These are phyloP conservation scores for Erythrophleum fordii DNA, from an alignment of 306 rosid genomes.

Conservation along the genomic window DNA sequence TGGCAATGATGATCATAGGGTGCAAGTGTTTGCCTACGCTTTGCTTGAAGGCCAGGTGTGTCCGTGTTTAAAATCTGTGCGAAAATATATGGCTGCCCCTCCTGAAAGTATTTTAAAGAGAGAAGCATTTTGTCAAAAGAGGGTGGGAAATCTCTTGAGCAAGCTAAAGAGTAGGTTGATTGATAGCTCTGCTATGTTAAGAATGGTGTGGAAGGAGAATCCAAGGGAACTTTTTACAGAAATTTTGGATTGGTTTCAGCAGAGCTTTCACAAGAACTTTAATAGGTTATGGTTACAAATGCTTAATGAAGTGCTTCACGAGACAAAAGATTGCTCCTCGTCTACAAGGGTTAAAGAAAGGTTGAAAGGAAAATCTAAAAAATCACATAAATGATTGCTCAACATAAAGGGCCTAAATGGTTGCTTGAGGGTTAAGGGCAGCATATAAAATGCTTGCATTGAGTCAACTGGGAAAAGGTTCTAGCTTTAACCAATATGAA, in stretches of 20 bases:
- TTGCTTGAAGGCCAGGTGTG: conserved; percentile 91
- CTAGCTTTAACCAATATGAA: not conserved
- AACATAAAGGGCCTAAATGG: not conserved
- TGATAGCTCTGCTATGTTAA: conserved; percentile 58
- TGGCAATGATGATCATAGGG: conserved; percentile 41
- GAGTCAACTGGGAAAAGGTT: not conserved
- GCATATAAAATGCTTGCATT: not conserved
- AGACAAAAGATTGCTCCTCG: conserved; percentile 47
- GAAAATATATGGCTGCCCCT: conserved; percentile 71
- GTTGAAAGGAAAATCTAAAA: conserved; percentile 46
- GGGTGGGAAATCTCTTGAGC: conserved; percentile 74
- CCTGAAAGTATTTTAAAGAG: conserved; percentile 75
- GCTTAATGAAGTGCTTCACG: conserved; percentile 60
- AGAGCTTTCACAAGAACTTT: conserved; percentile 57
- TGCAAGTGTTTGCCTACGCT: conserved; percentile 70
- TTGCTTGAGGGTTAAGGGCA: not conserved
- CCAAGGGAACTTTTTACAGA: conserved; percentile 68
- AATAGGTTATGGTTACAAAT: conserved; percentile 69
- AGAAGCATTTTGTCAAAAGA: conserved; percentile 76
- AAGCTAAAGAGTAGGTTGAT: conserved; percentile 55
- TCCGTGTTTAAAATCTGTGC: conserved; percentile 64
- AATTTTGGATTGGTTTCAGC: conserved; percentile 83
- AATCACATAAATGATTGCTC: conserved; percentile 27
- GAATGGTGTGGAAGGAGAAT: conserved; percentile 74
- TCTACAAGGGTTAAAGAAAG: conserved; percentile 31